Percentiles rank a stretch among this genome's conserved stretches.
Evolutionary conservation across 1,284 basidiomycete genomes (phyloP).

Genomic region (Malassezia slooffiae): DNA sequence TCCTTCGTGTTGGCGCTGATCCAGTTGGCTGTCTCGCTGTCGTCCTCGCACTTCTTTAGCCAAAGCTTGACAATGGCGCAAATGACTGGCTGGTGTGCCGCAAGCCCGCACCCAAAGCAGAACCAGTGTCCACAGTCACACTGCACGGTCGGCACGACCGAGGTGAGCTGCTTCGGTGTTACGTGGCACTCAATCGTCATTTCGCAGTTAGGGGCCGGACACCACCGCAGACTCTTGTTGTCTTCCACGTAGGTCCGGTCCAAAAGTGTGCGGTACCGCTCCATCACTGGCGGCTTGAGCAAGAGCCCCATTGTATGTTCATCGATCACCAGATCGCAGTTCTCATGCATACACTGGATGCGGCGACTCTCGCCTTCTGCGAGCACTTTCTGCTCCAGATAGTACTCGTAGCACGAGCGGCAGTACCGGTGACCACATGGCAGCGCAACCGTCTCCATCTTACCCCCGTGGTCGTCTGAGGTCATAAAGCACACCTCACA

Average conservation of each 20-base stretch:
- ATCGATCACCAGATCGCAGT: conserved; percentile 64
- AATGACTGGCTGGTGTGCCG: conserved; percentile 78
- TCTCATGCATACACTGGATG: conserved; percentile 86
- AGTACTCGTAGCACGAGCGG: conserved; percentile 70
- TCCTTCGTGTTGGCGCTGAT: conserved; percentile 99
- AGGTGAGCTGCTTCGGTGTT: conserved; percentile 53
- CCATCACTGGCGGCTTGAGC: conserved; percentile 45
- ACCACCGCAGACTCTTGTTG: conserved; percentile 75
- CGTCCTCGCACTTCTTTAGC: conserved; percentile 93
- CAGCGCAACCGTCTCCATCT: conserved; percentile 36
- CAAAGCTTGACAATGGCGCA: conserved; percentile 82
- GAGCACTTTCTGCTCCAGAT: conserved; percentile 71
- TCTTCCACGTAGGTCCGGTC: conserved; percentile 82
- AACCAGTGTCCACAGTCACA: conserved; percentile 66
- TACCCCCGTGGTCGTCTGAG: conserved; percentile 25
- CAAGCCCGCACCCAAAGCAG: conserved; percentile 45
- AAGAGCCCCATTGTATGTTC: conserved; percentile 36
- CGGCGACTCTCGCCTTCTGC: conserved; percentile 72
- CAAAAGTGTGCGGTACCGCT: conserved; percentile 65
- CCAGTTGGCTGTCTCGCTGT: conserved; percentile 98
- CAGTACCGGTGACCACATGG: conserved; percentile 43
- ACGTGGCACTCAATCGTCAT: conserved; percentile 80
- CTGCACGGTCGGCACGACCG: conserved; percentile 74
- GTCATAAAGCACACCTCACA: conserved; percentile 40
- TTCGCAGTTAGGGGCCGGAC: conserved; percentile 59